Base-by-base conservation (phyloP, 257 asterid species). In the Fraxinus quadrangulata region DNA sequence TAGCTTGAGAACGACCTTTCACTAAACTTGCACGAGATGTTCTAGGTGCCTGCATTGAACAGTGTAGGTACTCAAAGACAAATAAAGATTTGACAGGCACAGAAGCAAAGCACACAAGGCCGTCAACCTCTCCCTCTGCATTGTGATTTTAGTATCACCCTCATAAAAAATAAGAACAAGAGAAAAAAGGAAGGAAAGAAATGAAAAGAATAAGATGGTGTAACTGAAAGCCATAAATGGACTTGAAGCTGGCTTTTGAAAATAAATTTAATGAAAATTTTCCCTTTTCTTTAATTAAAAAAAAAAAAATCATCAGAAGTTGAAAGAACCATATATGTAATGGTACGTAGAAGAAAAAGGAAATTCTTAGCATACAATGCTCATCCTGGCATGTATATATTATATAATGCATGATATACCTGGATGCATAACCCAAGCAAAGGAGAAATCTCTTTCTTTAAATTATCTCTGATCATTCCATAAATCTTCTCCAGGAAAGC, bases 401-500 rank as follows among this genome's bases (percentile, higher is more conserved):
- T n/a, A 63, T 80, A 74, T 54, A 63, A 54, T 79, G 80, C 28
- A 65, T 71, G 21, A 75, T 21, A 67, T 88, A 93, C 99, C 98
- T 93, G 97, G 82, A 96, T 96, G 77, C 99, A 96, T 86, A 90
- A 84, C 76, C 98, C 98, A 80, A 96, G 98, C 85, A 92, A 75
- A 61, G 98, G 98, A 79, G 98, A 96, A 79, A 96, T 96, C 85
- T 92, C 97, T 85, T 93, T 96, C 91, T 96, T 96, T 77, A 96
- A 84, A 86, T 88, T 96, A 83, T 96, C 99, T 78, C 99, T 89
- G 77, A 96, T 90, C 91, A 90, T 85, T 74, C 99, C 99, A 87
- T 96, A 96, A 74, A 96, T 93, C 89, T 96, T 96, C 89, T 96
- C 98, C 84, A 96, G 94, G 88, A 92, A 96, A 86, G 99, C 99